Base-by-base conservation (phyloP, 1,284 basidiomycete genomes). In the Fomitopsis schrenkii region DNA sequence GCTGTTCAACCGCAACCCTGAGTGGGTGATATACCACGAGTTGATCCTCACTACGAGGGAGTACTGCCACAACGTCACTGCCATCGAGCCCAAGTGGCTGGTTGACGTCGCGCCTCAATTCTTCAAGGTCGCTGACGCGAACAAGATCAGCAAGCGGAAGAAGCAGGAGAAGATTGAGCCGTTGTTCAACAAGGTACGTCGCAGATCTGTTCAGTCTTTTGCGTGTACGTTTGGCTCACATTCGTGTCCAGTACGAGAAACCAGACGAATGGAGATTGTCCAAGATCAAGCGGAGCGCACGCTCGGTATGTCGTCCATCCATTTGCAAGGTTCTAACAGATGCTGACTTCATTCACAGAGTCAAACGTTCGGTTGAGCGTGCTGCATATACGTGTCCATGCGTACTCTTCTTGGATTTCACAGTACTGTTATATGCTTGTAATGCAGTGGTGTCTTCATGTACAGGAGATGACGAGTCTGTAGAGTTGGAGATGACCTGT, bases 81-180 rank as follows among this genome's bases (percentile, higher is more conserved):
- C 95, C 0, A 88, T 99, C 63, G 97, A 99, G 74, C 96, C 97
- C 2, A 97, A 98, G 76, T 99, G 97, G 97, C 85, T 99, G 15
- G 93, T 97, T 7, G 97, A 99, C 73, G 96, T 98, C 26, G 97
- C 97, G 12, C 97, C 97, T 8, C 91, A 94, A 61, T 98, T 98
- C 84, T 99, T 99, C 90, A 92, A 93, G 75, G 92, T 97, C 50
- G 95, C 97, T 45, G 97, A 98, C 75, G 90, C 87, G 57, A 92
- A 95, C 78, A 95, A 95, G 76, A 97, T 99, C 76, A 96, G 93
- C 71, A 98, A 98, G 77, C 85, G 97, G 68, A 99, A 99, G 83
- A 88, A 88, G 74, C 90, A 95, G 74, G 97, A 99, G 80, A 98
- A 96, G 85, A 97, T 98, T 66, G 93, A 97, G 72, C 97, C 97